Conservation (phyloP, 306 rosid genomes). For the Myrica gale region DNA sequence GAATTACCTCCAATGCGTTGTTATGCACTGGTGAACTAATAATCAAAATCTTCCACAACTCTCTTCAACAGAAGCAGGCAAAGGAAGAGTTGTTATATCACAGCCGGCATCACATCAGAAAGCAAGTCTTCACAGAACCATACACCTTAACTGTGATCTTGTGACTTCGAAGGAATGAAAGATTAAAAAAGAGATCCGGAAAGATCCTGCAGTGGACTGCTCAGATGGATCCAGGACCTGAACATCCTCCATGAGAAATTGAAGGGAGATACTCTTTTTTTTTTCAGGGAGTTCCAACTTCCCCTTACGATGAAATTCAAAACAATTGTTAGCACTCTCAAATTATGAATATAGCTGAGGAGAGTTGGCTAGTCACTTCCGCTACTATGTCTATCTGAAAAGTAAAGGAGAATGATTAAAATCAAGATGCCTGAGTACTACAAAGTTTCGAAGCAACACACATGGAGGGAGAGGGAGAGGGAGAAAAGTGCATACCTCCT, state of each 20-base stretch:
- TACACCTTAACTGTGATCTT: constrained; percentile 30
- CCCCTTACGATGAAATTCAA: constrained; percentile 42
- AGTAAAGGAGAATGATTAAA: constrained; percentile 22
- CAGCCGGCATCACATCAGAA: constrained; percentile 16
- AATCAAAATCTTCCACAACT: constrained; percentile 34
- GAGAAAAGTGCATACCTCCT: constrained; percentile 44
- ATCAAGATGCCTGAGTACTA: constrained; percentile 3
- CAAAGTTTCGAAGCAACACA: not conserved
- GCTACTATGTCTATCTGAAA: constrained; percentile 83
- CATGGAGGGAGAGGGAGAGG: constrained; percentile 17
- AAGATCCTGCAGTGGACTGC: constrained; percentile 41
- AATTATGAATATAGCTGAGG: constrained; percentile 46
- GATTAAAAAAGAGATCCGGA: constrained; percentile 29
- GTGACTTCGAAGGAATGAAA: constrained; percentile 31
- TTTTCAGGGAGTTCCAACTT: constrained; percentile 36
- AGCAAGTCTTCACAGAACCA: constrained; percentile 29
- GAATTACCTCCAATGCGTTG: constrained; percentile 45
- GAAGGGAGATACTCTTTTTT: constrained; percentile 48
- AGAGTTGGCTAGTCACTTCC: constrained; percentile 75
- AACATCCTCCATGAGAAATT: constrained; percentile 43
- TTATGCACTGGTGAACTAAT: constrained; percentile 39
- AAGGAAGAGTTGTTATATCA: not conserved
- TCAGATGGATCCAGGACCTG: constrained; percentile 42
- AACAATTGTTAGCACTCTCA: constrained; percentile 51
- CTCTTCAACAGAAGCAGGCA: constrained; percentile 24